phyloP scores from a whole-genome alignment of 1,284 basidiomycete genomes.

The Puccinia coronata region DNA sequence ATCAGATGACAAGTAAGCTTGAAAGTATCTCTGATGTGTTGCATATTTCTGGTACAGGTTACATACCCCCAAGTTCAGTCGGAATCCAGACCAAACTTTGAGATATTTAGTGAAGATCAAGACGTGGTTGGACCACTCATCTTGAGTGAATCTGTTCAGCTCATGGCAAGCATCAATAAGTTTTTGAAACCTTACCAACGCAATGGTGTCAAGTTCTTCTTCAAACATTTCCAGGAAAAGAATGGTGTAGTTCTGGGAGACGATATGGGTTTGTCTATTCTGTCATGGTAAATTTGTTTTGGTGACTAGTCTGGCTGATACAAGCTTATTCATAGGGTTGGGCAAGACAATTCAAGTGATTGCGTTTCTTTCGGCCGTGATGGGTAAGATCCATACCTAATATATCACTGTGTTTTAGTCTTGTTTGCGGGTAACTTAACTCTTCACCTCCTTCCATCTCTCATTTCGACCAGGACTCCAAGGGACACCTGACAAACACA shows the following conservation, averaged over 20 bases:
- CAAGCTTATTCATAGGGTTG: not conserved
- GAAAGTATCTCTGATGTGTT: not conserved
- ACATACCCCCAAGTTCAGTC: conserved; percentile 34
- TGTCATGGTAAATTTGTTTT: not conserved
- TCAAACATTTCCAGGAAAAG: conserved; percentile 12
- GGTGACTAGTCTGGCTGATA: not conserved
- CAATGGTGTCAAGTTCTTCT: conserved; percentile 47
- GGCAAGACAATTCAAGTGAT: conserved; percentile 50
- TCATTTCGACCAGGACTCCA: conserved; percentile 15
- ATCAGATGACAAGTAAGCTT: not conserved
- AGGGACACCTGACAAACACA: conserved; percentile 30
- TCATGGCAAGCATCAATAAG: conserved; percentile 37
- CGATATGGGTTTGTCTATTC: conserved; percentile 40
- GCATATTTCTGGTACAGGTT: not conserved
- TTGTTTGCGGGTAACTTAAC: not conserved
- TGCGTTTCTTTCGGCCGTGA: conserved; percentile 38
- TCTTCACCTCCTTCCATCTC: not conserved
- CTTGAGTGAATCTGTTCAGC: not conserved
- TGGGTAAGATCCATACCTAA: conserved; percentile 11
- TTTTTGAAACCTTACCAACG: conserved; percentile 46
- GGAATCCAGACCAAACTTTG: conserved; percentile 31
- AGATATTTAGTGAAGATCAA: conserved; percentile 31
- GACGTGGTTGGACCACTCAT: conserved; percentile 20
- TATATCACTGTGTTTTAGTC: not conserved
- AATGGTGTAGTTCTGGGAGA: conserved; percentile 45